These are phyloP conservation scores for Ephemerocybe angulata DNA, from an alignment of 768 basidiomycete genomes.

Conservation along the genomic window DNA sequence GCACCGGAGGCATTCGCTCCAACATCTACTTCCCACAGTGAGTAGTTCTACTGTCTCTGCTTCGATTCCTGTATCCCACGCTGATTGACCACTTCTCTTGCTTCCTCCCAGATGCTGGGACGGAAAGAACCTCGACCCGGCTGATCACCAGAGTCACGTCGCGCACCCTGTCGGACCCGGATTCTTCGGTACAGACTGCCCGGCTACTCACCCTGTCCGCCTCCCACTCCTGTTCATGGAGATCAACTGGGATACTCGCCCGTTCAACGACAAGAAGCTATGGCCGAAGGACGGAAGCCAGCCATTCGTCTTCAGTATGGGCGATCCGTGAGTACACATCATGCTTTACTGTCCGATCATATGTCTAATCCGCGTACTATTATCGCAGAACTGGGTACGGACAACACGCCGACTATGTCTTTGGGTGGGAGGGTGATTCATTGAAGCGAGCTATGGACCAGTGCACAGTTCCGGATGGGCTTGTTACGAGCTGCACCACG, in stretches of 20 bases:
- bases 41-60: background rate
- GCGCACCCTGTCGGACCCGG: conserved; percentile 4
- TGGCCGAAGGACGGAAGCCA: conserved; percentile 10
- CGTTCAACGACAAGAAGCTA: conserved; percentile 7
- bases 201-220: conserved; percentile 10
- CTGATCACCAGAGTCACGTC: conserved; percentile 11
- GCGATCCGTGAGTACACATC: conserved; percentile 12
- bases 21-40: conserved; percentile 6
- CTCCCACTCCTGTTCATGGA: conserved; percentile 13
- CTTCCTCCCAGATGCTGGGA: conserved; percentile 8
- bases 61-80: background rate
- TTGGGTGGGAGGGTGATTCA: conserved; percentile 11
- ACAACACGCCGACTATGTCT: conserved; percentile 12
- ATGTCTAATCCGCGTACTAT: no score
- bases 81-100: background rate
- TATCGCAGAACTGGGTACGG: conserved; percentile 8
- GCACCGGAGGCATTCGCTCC: conserved; percentile 3
- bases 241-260: conserved; percentile 12
- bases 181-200: conserved; percentile 11
- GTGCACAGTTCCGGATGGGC: conserved; percentile 5
- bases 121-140: conserved; percentile 6
- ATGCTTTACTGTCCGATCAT: background rate
- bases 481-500: conserved; percentile 6
- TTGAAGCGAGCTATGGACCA: conserved; percentile 8
- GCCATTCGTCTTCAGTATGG: conserved; percentile 16